Conservation (phyloP, 352 stramenopile species). For the Discostella stelligera region DNA sequence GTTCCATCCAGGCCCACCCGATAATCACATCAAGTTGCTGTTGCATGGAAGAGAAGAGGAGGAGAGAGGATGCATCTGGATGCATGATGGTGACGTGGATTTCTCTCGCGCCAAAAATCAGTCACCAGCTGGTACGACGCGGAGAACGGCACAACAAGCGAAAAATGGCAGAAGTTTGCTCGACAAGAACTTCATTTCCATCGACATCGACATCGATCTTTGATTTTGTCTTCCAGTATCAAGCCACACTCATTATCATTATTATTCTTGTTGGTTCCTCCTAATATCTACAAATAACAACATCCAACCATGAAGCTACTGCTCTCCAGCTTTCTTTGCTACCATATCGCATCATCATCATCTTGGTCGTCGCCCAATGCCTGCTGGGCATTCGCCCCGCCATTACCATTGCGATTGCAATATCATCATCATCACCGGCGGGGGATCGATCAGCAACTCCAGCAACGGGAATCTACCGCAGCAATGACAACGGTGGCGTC, state of each 20-base stretch:
- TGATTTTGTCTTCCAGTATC: too few species aligned
- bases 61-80: too few species aligned
- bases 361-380: too few species aligned
- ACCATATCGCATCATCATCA: not conserved
- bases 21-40: too few species aligned
- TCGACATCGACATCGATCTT: too few species aligned
- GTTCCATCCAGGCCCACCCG: too few species aligned
- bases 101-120: not conserved
- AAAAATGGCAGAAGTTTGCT: not conserved
- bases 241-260: too few species aligned
- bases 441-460: not conserved
- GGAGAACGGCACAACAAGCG: not conserved
- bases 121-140: not conserved
- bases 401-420: too few species aligned
- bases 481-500: not conserved
- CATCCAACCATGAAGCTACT: constrained; percentile 2
- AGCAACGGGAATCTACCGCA: not conserved
- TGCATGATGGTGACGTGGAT: not conserved
- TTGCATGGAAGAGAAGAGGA: too few species aligned
- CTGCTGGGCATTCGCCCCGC: not conserved
- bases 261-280: too few species aligned
- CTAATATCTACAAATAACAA: not conserved
- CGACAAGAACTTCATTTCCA: not conserved
- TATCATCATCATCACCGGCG: not conserved
- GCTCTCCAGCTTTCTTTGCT: not conserved